Percentiles rank a stretch among this genome's conserved stretches.
Evolutionary conservation across 1,284 basidiomycete species (phyloP).

Genomic region (Phellinidium pouzarii): DNA sequence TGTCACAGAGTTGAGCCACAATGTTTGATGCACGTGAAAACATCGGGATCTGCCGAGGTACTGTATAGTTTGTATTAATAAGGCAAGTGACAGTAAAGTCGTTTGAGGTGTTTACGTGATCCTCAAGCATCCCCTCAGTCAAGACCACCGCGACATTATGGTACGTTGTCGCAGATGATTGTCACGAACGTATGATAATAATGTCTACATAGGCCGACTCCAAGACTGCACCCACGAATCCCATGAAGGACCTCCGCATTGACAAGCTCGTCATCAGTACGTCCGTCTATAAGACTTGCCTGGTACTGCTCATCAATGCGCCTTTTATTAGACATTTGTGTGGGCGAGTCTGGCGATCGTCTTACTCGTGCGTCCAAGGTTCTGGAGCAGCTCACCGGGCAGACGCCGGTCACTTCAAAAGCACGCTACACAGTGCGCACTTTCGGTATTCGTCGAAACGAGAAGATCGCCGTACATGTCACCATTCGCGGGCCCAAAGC

Average conservation of each 20-base stretch:
- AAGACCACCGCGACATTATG: slow-evolving; percentile 18
- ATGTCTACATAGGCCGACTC: slow-evolving; percentile 63
- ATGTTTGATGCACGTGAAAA: too few relatives aligned
- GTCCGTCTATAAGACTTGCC: slow-evolving; percentile 32
- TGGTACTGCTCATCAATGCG: slow-evolving; percentile 4
- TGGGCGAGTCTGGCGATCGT: slow-evolving; percentile 99
- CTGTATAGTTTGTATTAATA: slow-evolving; percentile 1
- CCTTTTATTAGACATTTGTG: slow-evolving; percentile 81
- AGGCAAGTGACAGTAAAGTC: neutral
- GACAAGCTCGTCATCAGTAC: slow-evolving; percentile 99
- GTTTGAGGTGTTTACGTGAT: slow-evolving; percentile 11
- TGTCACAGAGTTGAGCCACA: too few relatives aligned
- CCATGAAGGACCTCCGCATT: slow-evolving; percentile 94
- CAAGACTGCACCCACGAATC: slow-evolving; percentile 85
- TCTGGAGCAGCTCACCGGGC: slow-evolving; percentile 98
- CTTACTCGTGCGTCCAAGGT: slow-evolving; percentile 99
- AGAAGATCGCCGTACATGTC: slow-evolving; percentile 99
- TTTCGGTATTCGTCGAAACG: slow-evolving; percentile 99
- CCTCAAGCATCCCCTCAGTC: slow-evolving; percentile 14
- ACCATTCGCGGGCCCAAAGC: slow-evolving; percentile 99
- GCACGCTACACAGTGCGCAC: slow-evolving; percentile 99
- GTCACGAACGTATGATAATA: neutral
- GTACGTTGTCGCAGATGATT: slow-evolving; percentile 5
- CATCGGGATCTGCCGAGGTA: slow-evolving; percentile 2
- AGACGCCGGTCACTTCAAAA: slow-evolving; percentile 99